Evolutionary conservation across 495 filamentous ascomycete species (phyloP).

Genomic region (Amphirosellinia nigrospora): DNA sequence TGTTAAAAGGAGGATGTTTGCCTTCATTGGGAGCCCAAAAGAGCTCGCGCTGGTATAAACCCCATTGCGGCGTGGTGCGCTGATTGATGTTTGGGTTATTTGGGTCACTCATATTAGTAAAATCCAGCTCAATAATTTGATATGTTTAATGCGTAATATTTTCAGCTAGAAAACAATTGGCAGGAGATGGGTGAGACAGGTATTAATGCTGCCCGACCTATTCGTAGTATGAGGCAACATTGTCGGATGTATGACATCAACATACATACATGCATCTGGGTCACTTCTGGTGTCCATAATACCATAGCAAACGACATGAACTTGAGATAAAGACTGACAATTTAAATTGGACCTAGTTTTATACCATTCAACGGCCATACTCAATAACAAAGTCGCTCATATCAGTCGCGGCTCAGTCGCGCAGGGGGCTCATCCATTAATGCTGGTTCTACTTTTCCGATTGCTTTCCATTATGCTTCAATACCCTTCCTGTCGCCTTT

Average conservation of each 20-base stretch:
- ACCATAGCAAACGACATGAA: neutral
- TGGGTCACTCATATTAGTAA: conserved; percentile 56
- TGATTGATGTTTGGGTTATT: conserved; percentile 62
- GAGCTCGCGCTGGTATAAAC: conserved; percentile 65
- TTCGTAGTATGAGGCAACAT: neutral
- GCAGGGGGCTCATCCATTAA: neutral
- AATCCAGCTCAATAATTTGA: neutral
- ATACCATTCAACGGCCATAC: neutral
- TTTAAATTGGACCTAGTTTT: neutral
- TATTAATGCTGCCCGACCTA: neutral
- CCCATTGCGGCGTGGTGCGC: conserved; percentile 66
- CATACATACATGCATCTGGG: neutral
- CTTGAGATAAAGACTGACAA: neutral
- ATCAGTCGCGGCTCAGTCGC: neutral
- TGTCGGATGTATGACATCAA: conserved; percentile 4
- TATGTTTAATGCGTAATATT: neutral
- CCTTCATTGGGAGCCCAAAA: conserved; percentile 65
- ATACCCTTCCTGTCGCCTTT: no score
- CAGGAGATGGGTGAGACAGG: neutral
- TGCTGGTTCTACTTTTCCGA: no score
- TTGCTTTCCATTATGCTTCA: no score
- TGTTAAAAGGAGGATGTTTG: conserved; percentile 63
- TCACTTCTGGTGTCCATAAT: neutral
- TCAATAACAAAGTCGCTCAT: neutral
- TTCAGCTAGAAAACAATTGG: neutral